Base-by-base conservation (phyloP, 768 basidiomycete genomes). In the Trametes cingulata region DNA sequence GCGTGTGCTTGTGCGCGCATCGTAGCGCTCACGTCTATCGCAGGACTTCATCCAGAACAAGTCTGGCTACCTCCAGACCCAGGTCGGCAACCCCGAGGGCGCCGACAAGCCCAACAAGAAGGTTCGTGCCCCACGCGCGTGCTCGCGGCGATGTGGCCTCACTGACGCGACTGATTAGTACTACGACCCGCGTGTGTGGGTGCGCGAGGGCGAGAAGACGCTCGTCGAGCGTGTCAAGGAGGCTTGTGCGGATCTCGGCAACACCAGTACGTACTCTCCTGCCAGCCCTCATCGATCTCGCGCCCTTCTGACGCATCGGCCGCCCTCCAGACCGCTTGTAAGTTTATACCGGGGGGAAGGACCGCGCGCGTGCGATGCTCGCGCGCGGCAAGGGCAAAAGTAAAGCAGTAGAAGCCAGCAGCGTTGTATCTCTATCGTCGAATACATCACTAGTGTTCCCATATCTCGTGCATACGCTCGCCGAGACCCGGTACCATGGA, bases 101-200 rank as follows among this genome's bases (percentile, higher is more conserved):
- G 74, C 86, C 20, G 95, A 98, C 78, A 96, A 96, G 82, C 96
- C 96, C 58, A 98, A 99, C 87, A 99, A 99, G 91, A 99, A 98
- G 86, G 88, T 87, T 56, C 20, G 50, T 40, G 29, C 20, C 19
- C 14, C 13, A 3, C 22, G 17, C 22, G 4, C 10, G 7, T 17
- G 33, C 15, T 14, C 22, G 8, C 8, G 45, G 22, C 6, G 12
- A 20, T 24, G 22, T 25, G 10, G 19, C 20, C 19, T 25, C 45
- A 46, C 19, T 4, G 2, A 10, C 36, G 33, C 43, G 19, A 17
- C 33, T 6, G 10, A 2, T 14, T 63, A 90, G 90, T 89, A 75
- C 81, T 96, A 96, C 77, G 94, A 96, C 75, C 95, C 95, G 50
- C 92, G 96, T 80, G 88, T 95, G 60, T 99, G 96, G 96, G 94